Evolutionary conservation across 164 flowering plant genomes (phyloP).

Genomic region (Macadamia integrifolia): DNA sequence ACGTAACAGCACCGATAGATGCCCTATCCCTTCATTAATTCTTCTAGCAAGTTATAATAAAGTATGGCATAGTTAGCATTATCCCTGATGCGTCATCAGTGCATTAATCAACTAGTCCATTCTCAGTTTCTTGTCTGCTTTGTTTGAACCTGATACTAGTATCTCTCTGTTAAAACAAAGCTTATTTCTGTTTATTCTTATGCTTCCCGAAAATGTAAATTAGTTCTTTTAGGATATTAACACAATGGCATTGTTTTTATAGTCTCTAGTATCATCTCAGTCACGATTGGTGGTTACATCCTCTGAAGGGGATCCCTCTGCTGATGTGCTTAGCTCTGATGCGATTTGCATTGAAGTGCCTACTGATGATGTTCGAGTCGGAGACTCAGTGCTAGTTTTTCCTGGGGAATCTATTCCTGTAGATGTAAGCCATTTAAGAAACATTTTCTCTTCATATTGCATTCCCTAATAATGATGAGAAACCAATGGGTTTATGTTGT

Average conservation of each 20-base stretch:
- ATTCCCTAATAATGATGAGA: neutral
- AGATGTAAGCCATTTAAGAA: constrained; percentile 54
- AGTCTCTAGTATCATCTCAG: constrained; percentile 83
- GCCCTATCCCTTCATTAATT: neutral
- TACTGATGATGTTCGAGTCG: constrained; percentile 86
- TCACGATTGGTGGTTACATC: constrained; percentile 77
- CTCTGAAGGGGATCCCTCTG: constrained; percentile 42
- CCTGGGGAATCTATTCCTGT: constrained; percentile 95
- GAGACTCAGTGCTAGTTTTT: constrained; percentile 78
- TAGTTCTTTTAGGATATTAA: neutral
- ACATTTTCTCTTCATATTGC: constrained; percentile 1
- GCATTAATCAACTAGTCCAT: neutral
- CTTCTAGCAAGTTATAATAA: neutral
- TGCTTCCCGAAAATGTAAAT: neutral
- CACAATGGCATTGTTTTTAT: constrained; percentile 20
- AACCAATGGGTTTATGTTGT: neutral
- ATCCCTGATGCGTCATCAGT: neutral
- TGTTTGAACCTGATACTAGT: too few species aligned
- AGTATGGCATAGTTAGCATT: neutral
- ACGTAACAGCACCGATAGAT: neutral
- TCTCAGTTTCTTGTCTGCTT: neutral
- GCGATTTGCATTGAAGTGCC: constrained; percentile 75
- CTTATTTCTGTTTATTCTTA: neutral
- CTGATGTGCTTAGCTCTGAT: constrained; percentile 66
- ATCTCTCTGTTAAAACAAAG: neutral